These are phyloP conservation scores for Fusarium sp. DNA, from an alignment of 2,329 filamentous ascomycete genomes.

Conservation along the genomic window DNA sequence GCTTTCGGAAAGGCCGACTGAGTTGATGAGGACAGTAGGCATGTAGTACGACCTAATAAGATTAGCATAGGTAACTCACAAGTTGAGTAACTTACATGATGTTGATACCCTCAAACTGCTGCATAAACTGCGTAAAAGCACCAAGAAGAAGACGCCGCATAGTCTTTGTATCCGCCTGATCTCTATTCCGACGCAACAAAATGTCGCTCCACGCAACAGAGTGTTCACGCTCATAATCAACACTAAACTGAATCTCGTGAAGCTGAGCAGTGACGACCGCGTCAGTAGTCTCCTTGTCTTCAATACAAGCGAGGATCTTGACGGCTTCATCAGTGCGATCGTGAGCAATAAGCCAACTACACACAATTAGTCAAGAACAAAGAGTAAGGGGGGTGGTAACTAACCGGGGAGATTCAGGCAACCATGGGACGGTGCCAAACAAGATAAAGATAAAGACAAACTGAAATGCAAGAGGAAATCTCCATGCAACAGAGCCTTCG, in stretches of 20 bases:
- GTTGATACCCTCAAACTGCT: constrained; percentile 43
- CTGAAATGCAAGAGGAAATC: constrained; percentile 60
- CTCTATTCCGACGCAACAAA: constrained; percentile 1
- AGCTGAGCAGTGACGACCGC: constrained; percentile 12
- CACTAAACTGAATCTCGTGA: constrained; percentile 21
- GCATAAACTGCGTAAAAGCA: constrained; percentile 54
- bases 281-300: constrained; percentile 4
- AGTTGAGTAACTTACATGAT: constrained; percentile 1
- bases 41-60: constrained; percentile 44
- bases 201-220: constrained; percentile 12
- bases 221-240: constrained; percentile 25
- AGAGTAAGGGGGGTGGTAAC: not conserved
- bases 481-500: constrained; percentile 52
- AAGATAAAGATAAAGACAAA: constrained; percentile 55
- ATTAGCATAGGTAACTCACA: too few species aligned
- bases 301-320: constrained; percentile 24
- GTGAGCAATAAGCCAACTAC: constrained; percentile 28
- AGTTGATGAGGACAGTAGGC: constrained; percentile 63
- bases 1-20: constrained; percentile 60
- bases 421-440: constrained; percentile 46
- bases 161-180: constrained; percentile 21
- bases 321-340: constrained; percentile 13
- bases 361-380: not conserved
- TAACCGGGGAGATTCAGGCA: constrained; percentile 30
- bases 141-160: constrained; percentile 48